These are phyloP conservation scores for Fusarium sulawesiense DNA, from an alignment of 2,329 filamentous ascomycete genomes.

Conservation along the genomic window DNA sequence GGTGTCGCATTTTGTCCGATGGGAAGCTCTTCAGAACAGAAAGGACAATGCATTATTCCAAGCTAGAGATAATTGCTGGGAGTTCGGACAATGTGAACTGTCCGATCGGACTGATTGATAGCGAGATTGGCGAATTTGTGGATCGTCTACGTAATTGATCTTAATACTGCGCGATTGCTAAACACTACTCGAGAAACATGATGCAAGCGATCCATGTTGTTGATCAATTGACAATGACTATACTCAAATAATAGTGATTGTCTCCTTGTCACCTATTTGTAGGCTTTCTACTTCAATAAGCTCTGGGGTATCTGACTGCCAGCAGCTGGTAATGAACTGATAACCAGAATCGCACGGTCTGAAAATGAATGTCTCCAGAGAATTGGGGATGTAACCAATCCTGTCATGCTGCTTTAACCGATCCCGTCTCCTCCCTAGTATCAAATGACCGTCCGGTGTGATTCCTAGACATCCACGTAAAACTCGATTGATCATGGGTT, in stretches of 20 bases:
- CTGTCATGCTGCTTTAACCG: fast-evolving
- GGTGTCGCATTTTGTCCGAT: not conserved
- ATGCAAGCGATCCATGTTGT: too few relatives aligned
- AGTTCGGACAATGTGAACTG: not conserved
- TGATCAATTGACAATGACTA: too few relatives aligned
- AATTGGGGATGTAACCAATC: fast-evolving
- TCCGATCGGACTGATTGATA: not conserved
- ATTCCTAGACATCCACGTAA: not conserved
- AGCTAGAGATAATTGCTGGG: not conserved
- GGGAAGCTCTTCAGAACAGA: not conserved
- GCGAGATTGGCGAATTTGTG: not conserved
- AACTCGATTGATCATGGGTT: too few relatives aligned
- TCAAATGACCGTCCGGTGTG: not conserved
- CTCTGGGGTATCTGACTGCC: fast-evolving
- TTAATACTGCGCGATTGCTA: not conserved
- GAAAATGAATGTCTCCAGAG: not conserved
- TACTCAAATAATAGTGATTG: too few relatives aligned
- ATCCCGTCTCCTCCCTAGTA: fast-evolving
- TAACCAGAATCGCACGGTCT: not conserved
- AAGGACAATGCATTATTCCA: fast-evolving
- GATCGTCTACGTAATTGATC: not conserved
- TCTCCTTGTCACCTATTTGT: too few relatives aligned
- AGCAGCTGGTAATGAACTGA: fast-evolving
- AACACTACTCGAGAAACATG: too few relatives aligned
- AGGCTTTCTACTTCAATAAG: fast-evolving